Base-by-base conservation (phyloP, 208 protist genomes). In the Willaertia magna region DNA sequence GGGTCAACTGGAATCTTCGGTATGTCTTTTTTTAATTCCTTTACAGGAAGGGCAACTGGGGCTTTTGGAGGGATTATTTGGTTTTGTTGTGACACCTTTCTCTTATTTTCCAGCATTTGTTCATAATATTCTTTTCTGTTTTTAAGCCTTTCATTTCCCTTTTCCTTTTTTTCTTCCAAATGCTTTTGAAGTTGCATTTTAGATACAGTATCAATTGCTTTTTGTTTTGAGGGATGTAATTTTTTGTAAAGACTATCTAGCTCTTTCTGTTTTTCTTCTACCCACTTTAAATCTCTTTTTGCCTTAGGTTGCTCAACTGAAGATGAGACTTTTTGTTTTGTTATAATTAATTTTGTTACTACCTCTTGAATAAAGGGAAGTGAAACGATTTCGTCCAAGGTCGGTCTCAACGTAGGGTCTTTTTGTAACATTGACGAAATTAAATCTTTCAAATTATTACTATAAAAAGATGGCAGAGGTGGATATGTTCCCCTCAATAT, bases 351-450 rank as follows among this genome's bases (percentile, higher is more conserved):
- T 67, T 67, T 22, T 34, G 30, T 44, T 12, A 81, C 44, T 6
- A 11, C 11, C 22, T 46, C 48, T 30, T 85, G 82, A 39, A 85
- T 51, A 30, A 94, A 90, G 0, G 93, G 91, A 1, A 90, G 85
- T 49, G 86, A 86, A 14, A 96, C 90, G 20, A 96, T 90, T 81
- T 93, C 91, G 20, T 89, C 90, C 14, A 93, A 93, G 44, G 92
- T 91, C 1, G 94, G 94, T n/a, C 94, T 90, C n/a, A 93, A 88
- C 49, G 87, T 84, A 22, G 93, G 92, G 61, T 95, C 92, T 86
- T 96, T 96, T 59, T 92, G 85, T 26, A 96, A 87, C 86, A 95
- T 91, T 87, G 87, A 90, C 46, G 88, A 85, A 46, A 96, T 89
- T 49, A 97, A 85, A 14, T 90, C 34, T 91, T 92, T 94, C 49